Conservation (phyloP, 2,329 filamentous ascomycete species). For the Aspergillus texensis region DNA sequence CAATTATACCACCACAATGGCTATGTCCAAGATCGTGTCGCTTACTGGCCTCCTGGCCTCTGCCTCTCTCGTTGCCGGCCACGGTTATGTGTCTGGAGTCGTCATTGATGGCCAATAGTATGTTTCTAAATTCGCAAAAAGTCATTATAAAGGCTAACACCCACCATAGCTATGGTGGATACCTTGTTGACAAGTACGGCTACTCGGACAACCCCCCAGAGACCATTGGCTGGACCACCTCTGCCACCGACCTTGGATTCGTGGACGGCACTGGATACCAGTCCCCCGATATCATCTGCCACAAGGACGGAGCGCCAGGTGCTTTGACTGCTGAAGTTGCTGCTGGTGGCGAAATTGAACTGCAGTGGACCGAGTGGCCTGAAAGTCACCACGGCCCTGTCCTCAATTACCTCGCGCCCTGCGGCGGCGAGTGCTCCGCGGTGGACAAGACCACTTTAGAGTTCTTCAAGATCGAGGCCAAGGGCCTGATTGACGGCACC, state of each 20-base stretch:
- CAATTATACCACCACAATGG: slow-evolving; percentile 20
- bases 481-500: slow-evolving; percentile 52
- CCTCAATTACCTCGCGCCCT: slow-evolving; percentile 64
- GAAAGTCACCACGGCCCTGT: slow-evolving; percentile 64
- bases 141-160: slow-evolving; percentile 22
- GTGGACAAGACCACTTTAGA: slow-evolving; percentile 56
- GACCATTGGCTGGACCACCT: slow-evolving; percentile 58
- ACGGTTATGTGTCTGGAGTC: slow-evolving; percentile 38
- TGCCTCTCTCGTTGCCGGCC: slow-evolving; percentile 35
- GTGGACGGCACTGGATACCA: slow-evolving; percentile 51
- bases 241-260: slow-evolving; percentile 58
- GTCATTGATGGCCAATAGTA: slow-evolving; percentile 33
- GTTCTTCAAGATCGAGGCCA: slow-evolving; percentile 65
- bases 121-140: background rate
- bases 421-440: slow-evolving; percentile 56
- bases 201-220: slow-evolving; percentile 41
- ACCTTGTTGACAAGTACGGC: slow-evolving; percentile 35
- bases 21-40: slow-evolving; percentile 28
- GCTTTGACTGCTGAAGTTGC: slow-evolving; percentile 54
- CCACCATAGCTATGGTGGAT: slow-evolving; percentile 43
- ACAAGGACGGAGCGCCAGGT: slow-evolving; percentile 57
- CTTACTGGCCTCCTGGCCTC: slow-evolving; percentile 30
- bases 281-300: slow-evolving; percentile 61
- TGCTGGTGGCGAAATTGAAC: slow-evolving; percentile 59
- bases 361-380: slow-evolving; percentile 68